phyloP scores from a whole-genome alignment of 176 grass and related monocot genomes.

The Phyllostachys edulis region DNA sequence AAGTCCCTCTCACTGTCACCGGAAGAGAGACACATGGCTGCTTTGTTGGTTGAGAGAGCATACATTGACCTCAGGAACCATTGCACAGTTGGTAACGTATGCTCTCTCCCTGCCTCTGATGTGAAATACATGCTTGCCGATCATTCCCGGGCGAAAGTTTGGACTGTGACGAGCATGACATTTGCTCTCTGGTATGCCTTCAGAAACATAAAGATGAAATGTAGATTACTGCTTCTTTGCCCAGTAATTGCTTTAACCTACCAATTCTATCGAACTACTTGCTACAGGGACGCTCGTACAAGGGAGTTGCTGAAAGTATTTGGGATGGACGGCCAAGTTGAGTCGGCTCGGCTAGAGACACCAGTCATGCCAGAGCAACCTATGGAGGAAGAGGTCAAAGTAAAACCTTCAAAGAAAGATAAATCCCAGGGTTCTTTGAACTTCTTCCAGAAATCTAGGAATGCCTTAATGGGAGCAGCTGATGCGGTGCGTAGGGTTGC shows the following conservation, averaged over 20 bases:
- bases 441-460: slow-evolving; percentile 93
- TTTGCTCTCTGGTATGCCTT: slow-evolving; percentile 86
- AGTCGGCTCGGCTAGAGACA: slow-evolving; percentile 50
- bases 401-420: slow-evolving; percentile 83
- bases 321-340: slow-evolving; percentile 80
- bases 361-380: slow-evolving; percentile 64
- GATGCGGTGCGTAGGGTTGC: slow-evolving; percentile 85
- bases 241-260: not conserved
- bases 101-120: slow-evolving; percentile 71
- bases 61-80: slow-evolving; percentile 84
- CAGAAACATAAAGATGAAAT: slow-evolving; percentile 4
- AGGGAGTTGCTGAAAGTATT: slow-evolving; percentile 93
- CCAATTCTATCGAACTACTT: slow-evolving; percentile 12
- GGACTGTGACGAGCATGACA: slow-evolving; percentile 71
- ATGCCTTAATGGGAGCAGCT: slow-evolving; percentile 88
- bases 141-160: slow-evolving; percentile 73
- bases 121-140: slow-evolving; percentile 78
- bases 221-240: not conserved
- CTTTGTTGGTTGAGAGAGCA: slow-evolving; percentile 82
- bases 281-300: slow-evolving; percentile 81
- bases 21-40: slow-evolving; percentile 90
- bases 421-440: slow-evolving; percentile 81
- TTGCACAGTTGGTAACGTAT: slow-evolving; percentile 75
- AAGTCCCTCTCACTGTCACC: slow-evolving; percentile 75
- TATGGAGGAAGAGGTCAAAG: slow-evolving; percentile 81